Percentiles rank a stretch among this genome's conserved stretches.
Conservation (phyloP, 257 asterid species). For the Ballota nigra region DNA sequence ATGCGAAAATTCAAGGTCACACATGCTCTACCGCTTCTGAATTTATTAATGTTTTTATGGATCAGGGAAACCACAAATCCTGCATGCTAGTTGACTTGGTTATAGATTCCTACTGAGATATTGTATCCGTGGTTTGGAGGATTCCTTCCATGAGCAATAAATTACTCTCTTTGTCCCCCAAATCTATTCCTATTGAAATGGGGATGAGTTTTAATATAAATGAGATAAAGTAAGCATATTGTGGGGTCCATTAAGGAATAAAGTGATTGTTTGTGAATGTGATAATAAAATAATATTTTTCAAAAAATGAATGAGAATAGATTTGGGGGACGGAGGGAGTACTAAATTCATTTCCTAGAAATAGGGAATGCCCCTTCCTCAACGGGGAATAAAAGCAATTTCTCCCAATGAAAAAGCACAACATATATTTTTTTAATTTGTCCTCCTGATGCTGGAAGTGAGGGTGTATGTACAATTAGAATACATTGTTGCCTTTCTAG, state of each 20-base stretch:
- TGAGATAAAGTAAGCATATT: no score
- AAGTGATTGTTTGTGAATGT: no score
- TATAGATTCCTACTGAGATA: slow-evolving; percentile 13
- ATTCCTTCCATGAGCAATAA: neutral
- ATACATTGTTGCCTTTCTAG: neutral
- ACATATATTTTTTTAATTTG: neutral
- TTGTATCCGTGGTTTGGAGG: slow-evolving; percentile 2
- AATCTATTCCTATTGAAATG: no score
- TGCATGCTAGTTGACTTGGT: slow-evolving; percentile 17
- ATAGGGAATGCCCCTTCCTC: neutral
- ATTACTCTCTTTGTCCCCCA: no score
- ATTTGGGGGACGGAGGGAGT: no score
- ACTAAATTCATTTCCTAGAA: neutral
- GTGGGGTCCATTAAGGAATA: no score
- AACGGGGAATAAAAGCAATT: neutral
- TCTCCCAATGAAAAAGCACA: neutral
- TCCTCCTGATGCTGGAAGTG: neutral
- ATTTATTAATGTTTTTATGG: slow-evolving; percentile 3
- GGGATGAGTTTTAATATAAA: no score
- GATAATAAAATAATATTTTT: no score
- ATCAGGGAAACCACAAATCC: slow-evolving; percentile 14
- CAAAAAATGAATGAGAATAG: no score
- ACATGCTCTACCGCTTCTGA: slow-evolving; percentile 25
- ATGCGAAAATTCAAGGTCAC: slow-evolving; percentile 15
- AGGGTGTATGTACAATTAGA: neutral